Evolutionary conservation across 106 monocot species (phyloP), one percentile per base, ranked within the genome.

Genomic region (Platanthera zijinensis): DNA sequence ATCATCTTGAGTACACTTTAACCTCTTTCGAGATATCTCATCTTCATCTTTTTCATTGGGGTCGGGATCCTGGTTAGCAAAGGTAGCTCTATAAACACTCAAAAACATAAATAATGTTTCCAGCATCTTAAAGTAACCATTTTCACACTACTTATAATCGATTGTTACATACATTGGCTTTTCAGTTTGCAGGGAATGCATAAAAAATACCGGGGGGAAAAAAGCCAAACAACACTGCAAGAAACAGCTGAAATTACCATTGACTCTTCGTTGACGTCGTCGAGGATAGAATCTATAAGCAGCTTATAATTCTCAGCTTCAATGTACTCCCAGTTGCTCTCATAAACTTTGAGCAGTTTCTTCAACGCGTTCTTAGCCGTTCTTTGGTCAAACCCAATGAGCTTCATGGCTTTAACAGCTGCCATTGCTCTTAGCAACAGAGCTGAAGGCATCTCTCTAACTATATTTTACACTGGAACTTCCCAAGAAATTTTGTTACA

Each of bases 281-380:
- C 81, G 61, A 89, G 67, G 9, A 95, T 75, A 5, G 91, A 83
- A 76, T 95, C 89, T 6, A 78, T 91, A 21, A 95, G 83, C 25
- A 79, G 77, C 8, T 79, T 52, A 47, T 91, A 95, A 59, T 85
- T 85, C 15, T 95, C 91, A 11, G 77, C 85, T 78, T 95, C 95
- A 17, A 95, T 91, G 17, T 80, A 69, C 50, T 85, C 84, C 95
- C 95, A 91, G 8, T 84, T 89, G 64, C 82, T 19, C 6, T 84
- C 95, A 11, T 71, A 95, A 25, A 74, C 75, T 57, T 75, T 76
- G 48, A 95, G 71, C 1, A 95, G 82, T 0, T 70, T 70, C 21
- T 77, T 85, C 39, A 95, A 74, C 9, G 84, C 85, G 3, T 74
- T 66, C 61, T 84, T 89, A 2, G 80, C 80, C 72, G 67, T 78